Conservation (phyloP, 345 rosid genomes). For the Carallia brachiata region DNA sequence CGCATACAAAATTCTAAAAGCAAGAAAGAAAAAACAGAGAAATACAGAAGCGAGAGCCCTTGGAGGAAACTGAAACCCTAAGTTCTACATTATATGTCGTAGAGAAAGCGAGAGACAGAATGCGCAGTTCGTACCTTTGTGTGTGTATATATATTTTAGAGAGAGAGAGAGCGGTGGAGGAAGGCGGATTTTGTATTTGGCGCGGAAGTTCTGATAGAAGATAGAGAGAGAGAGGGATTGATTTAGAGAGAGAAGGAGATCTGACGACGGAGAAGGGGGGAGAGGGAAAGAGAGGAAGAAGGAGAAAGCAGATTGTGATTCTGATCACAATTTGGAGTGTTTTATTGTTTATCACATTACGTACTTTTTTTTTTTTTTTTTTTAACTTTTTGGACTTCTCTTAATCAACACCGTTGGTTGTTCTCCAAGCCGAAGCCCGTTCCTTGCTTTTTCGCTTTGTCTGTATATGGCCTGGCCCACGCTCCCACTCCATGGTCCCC, state of each 20-base stretch:
- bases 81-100: neutral
- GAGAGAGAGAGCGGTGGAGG: neutral
- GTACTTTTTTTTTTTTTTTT: too few relatives aligned
- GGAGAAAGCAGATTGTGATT: neutral
- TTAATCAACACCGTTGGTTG: neutral
- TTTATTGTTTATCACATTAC: neutral
- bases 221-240: conserved; percentile 16
- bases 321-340: neutral
- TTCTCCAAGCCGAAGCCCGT: too few relatives aligned
- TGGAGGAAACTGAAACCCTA: conserved; percentile 4
- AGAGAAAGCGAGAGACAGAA: neutral
- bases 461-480: too few relatives aligned
- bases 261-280: conserved; percentile 50
- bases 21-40: neutral
- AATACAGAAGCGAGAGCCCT: too few relatives aligned
- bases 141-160: neutral
- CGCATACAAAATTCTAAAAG: neutral
- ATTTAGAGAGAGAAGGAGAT: conserved; percentile 20
- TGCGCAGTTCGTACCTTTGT: neutral
- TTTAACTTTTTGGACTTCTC: too few relatives aligned
- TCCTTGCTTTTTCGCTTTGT: too few relatives aligned
- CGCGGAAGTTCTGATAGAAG: conserved; percentile 23
- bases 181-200: conserved; percentile 22
- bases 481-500: too few relatives aligned
- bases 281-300: neutral